Evolutionary conservation across 2,329 filamentous ascomycete genomes (phyloP).

Genomic region (Colletotrichum spaethianum): DNA sequence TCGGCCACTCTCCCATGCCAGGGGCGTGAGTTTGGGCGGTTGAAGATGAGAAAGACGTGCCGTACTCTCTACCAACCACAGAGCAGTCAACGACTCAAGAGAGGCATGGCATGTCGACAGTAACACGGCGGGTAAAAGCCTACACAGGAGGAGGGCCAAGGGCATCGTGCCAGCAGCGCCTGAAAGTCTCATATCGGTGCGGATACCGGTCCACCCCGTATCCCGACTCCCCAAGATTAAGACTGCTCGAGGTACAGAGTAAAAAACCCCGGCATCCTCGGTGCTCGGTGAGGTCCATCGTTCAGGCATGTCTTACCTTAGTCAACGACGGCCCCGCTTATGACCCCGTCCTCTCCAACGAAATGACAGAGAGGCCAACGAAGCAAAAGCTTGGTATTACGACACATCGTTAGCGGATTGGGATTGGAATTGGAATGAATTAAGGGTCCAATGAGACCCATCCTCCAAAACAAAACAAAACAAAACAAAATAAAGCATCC

Average conservation of each 20-base stretch:
- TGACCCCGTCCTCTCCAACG: neutral
- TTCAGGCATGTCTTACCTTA: constrained; percentile 6
- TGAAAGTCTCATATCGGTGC: constrained; percentile 7
- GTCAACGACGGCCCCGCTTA: neutral
- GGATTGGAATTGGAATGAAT: constrained; percentile 4
- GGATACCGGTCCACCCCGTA: neutral
- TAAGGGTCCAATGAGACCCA: constrained; percentile 16
- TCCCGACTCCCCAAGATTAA: constrained; percentile 4
- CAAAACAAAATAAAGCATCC: neutral
- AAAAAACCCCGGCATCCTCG: constrained; percentile 10
- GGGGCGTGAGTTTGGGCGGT: neutral
- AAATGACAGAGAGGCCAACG: neutral
- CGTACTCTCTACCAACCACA: neutral
- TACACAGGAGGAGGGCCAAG: neutral
- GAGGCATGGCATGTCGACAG: neutral
- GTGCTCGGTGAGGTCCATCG: neutral
- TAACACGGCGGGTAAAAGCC: neutral
- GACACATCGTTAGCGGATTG: neutral
- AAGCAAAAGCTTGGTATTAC: constrained; percentile 21
- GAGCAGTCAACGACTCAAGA: neutral
- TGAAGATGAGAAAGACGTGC: no score
- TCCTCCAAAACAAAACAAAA: neutral
- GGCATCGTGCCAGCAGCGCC: neutral
- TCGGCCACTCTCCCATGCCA: neutral
- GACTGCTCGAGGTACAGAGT: neutral